These are phyloP conservation scores for Stagonosporopsis cucurbitacearum DNA, from an alignment of 2,329 filamentous ascomycete genomes.

Conservation along the genomic window DNA sequence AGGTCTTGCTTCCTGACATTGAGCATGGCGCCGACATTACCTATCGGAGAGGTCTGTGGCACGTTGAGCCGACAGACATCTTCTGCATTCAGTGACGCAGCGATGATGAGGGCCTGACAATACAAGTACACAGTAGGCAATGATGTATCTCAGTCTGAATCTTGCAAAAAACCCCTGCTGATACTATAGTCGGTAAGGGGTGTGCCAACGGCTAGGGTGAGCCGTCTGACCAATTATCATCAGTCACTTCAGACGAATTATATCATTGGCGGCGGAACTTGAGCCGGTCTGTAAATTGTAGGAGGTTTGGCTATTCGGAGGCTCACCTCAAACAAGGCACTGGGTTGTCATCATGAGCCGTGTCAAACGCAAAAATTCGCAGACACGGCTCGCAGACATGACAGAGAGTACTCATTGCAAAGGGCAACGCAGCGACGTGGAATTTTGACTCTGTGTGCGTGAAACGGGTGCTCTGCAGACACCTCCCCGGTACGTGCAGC, in stretches of 20 bases:
- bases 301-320: conserved; percentile 28
- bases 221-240: conserved; percentile 32
- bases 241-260: conserved; percentile 28
- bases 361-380: conserved; percentile 26
- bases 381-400: conserved; percentile 7
- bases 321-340: conserved; percentile 20
- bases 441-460: conserved; percentile 37
- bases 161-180: conserved; percentile 26
- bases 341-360: conserved; percentile 26
- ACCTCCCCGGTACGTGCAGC: conserved; percentile 36
- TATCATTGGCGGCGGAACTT: conserved; percentile 40
- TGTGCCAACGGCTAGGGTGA: conserved; percentile 5
- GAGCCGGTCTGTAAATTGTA: conserved; percentile 21
- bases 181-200: conserved; percentile 28
- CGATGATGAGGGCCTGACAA: conserved; percentile 19
- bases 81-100: conserved; percentile 12
- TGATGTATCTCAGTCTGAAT: conserved; percentile 37
- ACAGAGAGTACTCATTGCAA: conserved; percentile 2
- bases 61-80: neutral
- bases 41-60: neutral
- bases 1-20: conserved; percentile 13
- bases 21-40: conserved; percentile 8
- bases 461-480: conserved; percentile 29
- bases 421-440: conserved; percentile 27
- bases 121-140: too few relatives aligned